Evolutionary conservation across 305 asterid genomes (phyloP), one percentile per base, ranked within the genome.

Genomic region (Fraxinus xanthoxyloides): DNA sequence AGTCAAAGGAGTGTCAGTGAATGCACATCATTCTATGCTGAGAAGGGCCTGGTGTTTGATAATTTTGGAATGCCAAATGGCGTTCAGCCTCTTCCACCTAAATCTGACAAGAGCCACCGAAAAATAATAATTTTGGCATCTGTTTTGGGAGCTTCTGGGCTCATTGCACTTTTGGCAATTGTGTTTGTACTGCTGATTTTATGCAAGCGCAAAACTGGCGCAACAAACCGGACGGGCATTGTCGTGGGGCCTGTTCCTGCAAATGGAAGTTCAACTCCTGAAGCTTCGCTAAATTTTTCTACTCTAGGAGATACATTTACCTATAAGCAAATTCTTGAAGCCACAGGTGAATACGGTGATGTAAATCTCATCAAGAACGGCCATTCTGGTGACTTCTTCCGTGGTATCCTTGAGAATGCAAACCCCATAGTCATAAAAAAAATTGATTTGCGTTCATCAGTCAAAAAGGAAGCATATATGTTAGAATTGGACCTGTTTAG

Each of bases 331-430:
- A 90, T 92, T 82, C 87, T 89, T 75, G 87, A 78, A 34, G 92
- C 95, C 34, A 90, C 92, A 5, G 85, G 85, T 38, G 92, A 89
- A 80, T 87, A 89, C 70, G 82, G 34, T 77, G 86, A 89, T 61
- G 82, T 75, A 77, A 88, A 86, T 83, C 88, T 90, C 13, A 82
- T 92, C 69, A 90, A 90, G 86, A 84, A 85, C 43, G 95, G 94
- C 63, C 91, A 89, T 48, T 90, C 95, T n/a, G 95, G 94, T n/a
- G 92, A 92, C 76, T 77, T 92, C 73, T 92, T 85, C 87, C 85
- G 82, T 2, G 94, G 94, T 4, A 83, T 82, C 46, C 83, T 90
- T 38, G 93, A 92, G 84, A 90, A 89, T 12, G 89, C 89, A 15
- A 84, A 86, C 32, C 88, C 88, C 40, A 89, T 90, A 15, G 87